Evolutionary conservation across 2,329 filamentous ascomycete species (phyloP).

Genomic region (Alternaria gaisen): DNA sequence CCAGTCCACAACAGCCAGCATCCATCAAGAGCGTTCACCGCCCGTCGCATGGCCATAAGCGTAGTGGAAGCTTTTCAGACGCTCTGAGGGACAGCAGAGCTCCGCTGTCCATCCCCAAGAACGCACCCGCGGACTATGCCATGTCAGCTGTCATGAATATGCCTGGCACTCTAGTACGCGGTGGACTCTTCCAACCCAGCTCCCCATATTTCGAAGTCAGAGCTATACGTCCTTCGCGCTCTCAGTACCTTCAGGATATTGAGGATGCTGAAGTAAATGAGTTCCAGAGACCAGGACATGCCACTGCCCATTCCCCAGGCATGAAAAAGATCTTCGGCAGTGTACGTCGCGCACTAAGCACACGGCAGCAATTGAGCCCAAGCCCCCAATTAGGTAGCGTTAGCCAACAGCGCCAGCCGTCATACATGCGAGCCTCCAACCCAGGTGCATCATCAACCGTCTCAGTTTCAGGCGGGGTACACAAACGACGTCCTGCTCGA

Average conservation of each 20-base stretch:
- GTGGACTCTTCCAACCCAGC: slow-evolving; percentile 81
- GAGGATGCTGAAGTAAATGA: slow-evolving; percentile 38
- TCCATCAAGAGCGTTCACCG: slow-evolving; percentile 39
- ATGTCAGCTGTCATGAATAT: slow-evolving; percentile 71
- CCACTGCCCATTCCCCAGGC: slow-evolving; percentile 61
- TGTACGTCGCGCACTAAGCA: slow-evolving; percentile 82
- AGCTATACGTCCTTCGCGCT: slow-evolving; percentile 40
- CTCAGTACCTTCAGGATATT: slow-evolving; percentile 43
- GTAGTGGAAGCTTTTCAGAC: slow-evolving; percentile 87
- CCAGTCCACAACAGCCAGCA: slow-evolving; percentile 39
- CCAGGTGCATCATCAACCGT: slow-evolving; percentile 34
- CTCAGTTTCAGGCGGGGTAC: slow-evolving; percentile 40
- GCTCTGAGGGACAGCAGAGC: slow-evolving; percentile 75
- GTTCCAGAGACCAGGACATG: slow-evolving; percentile 32
- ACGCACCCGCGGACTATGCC: slow-evolving; percentile 51
- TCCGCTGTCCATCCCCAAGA: slow-evolving; percentile 59
- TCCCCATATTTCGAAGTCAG: slow-evolving; percentile 77
- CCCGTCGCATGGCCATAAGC: slow-evolving; percentile 69
- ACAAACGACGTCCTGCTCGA: slow-evolving; percentile 44
- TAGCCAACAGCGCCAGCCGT: slow-evolving; percentile 32
- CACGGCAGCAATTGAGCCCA: slow-evolving; percentile 51
- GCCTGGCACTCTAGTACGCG: slow-evolving; percentile 85
- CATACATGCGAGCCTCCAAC: slow-evolving; percentile 41
- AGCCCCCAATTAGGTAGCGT: slow-evolving; percentile 33
- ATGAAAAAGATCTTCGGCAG: slow-evolving; percentile 89